Evolutionary conservation across 768 basidiomycete genomes (phyloP), one percentile per base, ranked within the genome.

Genomic region (Suillus subaureus): DNA sequence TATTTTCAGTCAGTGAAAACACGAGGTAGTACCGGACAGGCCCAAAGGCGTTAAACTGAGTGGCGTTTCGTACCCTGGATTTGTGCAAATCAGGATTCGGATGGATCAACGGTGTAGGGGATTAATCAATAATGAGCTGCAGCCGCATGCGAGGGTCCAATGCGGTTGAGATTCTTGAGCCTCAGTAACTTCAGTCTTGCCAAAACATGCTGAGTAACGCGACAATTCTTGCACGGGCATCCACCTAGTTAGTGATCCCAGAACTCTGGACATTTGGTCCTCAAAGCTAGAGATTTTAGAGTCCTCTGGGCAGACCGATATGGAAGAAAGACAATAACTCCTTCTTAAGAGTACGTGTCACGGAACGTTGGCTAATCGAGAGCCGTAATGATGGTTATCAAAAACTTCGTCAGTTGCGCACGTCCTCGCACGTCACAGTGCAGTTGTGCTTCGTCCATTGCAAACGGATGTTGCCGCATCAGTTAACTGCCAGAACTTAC

Each of bases 1-100:
- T 31, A 37, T 56, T 37, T 56, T 23, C 55, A 37, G 55, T 56
- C 37, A 56, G 35, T 56, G 35, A 56, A 56, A 37, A 56, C n/a
- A 56, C 23, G 55, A 55, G 54, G 33, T n/a, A 33, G 23, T 55
- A 18, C 16, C 28, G 26, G 23, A 26, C 49, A 15, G 23, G 15
- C 49, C 49, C 6, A 16, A 54, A 54, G 28, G 33, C n/a, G 55
- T 56, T 33, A 11, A 33, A 31, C n/a, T 56, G 35, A 35, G 21
- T 33, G n/a, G 21, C n/a, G 55, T 12, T 56, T 26, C 8, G 21
- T 21, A 55, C 54, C 33, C 54, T 55, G 54, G 13, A 35, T 33
- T 33, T 33, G 6, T 33, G 33, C 33, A n/a, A 55, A 55, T 13
- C 6, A 35, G 33, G 18, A 18, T 9, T 54, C 21, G 9, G 54